Base-by-base conservation (phyloP, 805 yeast genomes). In the Teunomyces lycoperdinae region DNA sequence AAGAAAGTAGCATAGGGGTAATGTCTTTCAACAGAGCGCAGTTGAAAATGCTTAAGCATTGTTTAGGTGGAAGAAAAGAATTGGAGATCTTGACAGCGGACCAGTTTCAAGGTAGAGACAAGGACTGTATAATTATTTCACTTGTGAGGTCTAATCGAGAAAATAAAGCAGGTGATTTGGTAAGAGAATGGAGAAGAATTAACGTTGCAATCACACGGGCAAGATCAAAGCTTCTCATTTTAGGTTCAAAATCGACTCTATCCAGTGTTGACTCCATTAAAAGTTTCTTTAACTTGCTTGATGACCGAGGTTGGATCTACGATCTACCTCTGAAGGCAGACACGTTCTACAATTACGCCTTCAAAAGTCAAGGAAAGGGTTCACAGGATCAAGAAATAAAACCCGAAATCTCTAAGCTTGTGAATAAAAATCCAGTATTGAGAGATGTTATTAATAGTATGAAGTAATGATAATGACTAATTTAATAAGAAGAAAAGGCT, bases 191-290 rank as follows among this genome's bases (percentile, higher is more conserved):
- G 91, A 75, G 97, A 52, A 77, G 99, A 50, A 79, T 94, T 42
- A 94, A 94, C 65, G 99, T 94, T 31, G 95, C 97, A 0, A 84
- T 94, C 62, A 94, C 98, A 0, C 75, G 99, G 52, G 92, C 99
- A 0, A 83, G 81, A 61, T 78, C 86, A 16, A 94, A 94, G 64
- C 75, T 95, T 38, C 78, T 94, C 11, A 80, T 94, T 13, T 69
- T 94, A 32, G 99, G 99, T 0, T 88, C 96, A 1, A 75, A 74
- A 46, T 68, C 70, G 8, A 87, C 96, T 0, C 67, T 89, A 53
- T 64, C 70, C 27, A 70, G 68, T 24, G 76, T 77, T 35, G 73
- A 71, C 3, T 77, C 83, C 9, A 72, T 86, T 42, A 74, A 76
- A 44, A 79, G 78, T 9, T 86, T 90, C 55, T 73, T 89, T 62